Evolutionary conservation across 768 basidiomycete genomes (phyloP).

Genomic region (Boletus vermiculosoides): DNA sequence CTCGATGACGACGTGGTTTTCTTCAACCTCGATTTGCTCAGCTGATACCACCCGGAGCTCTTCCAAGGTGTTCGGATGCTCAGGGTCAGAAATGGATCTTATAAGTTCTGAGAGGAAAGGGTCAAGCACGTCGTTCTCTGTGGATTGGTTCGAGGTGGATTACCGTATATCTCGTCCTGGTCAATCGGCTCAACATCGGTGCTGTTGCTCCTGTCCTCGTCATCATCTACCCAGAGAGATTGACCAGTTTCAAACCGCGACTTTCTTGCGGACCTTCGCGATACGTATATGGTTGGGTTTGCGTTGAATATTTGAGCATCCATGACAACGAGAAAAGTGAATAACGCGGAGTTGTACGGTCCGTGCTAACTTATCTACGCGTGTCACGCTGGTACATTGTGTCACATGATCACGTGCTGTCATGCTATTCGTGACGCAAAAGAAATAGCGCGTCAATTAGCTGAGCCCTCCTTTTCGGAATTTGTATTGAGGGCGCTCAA

Average conservation of each 20-base stretch:
- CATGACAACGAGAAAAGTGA: constrained; percentile 33
- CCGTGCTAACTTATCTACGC: constrained; percentile 1
- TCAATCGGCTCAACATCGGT: constrained; percentile 71
- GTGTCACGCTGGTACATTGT: constrained; percentile 14
- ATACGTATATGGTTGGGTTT: constrained; percentile 78
- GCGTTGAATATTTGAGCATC: constrained; percentile 74
- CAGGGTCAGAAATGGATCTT: constrained; percentile 90
- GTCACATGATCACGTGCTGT: constrained; percentile 25
- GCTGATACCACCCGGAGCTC: constrained; percentile 93
- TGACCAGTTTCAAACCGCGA: constrained; percentile 40
- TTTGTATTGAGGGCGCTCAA: not conserved
- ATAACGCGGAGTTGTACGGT: not conserved
- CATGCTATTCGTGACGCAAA: not conserved
- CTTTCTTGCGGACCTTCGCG: constrained; percentile 46
- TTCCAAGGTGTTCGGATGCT: constrained; percentile 91
- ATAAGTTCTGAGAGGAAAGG: constrained; percentile 65
- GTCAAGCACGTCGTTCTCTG: not conserved
- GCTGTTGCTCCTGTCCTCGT: constrained; percentile 37
- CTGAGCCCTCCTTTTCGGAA: constrained; percentile 11
- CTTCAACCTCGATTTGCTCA: constrained; percentile 67
- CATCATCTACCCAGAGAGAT: constrained; percentile 59
- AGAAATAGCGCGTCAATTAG: constrained; percentile 22
- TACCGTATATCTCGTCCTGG: constrained; percentile 91
- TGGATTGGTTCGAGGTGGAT: constrained; percentile 4
- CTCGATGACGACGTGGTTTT: constrained; percentile 78